A percentile compares a stretch with the other conserved stretches of the same genome.
Conservation (phyloP, 2,329 filamentous ascomycete genomes). For the Cladosporium sp. region DNA sequence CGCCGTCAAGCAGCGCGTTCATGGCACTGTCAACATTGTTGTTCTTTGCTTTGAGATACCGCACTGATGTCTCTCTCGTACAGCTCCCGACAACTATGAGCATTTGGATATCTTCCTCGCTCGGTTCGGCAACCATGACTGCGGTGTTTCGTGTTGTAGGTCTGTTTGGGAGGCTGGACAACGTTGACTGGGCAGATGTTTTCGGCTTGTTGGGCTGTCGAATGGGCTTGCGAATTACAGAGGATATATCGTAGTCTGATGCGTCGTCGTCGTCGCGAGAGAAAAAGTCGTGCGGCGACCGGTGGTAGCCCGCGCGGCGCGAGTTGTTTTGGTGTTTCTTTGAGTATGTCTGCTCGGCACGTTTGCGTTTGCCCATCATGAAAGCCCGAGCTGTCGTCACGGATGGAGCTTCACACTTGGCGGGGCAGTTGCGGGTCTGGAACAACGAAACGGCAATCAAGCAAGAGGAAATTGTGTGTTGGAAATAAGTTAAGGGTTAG, state of each 20-base stretch:
- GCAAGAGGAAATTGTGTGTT: too few relatives aligned
- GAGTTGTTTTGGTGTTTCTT: not conserved
- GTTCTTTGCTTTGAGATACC: slow-evolving; percentile 31
- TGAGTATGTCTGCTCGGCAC: slow-evolving; percentile 3
- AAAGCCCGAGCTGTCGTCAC: not conserved
- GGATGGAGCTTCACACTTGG: not conserved
- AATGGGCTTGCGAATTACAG: too few relatives aligned
- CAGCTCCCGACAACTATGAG: slow-evolving; percentile 22
- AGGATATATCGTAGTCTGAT: not conserved
- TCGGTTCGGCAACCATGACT: slow-evolving; percentile 25
- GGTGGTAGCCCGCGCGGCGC: not conserved
- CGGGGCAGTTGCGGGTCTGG: not conserved
- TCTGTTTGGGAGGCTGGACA: slow-evolving; percentile 11
- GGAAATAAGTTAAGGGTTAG: too few relatives aligned
- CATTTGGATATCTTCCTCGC: slow-evolving; percentile 20
- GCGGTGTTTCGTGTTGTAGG: slow-evolving; percentile 20
- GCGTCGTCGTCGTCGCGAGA: not conserved
- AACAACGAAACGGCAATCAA: too few relatives aligned
- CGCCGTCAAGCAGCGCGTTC: slow-evolving; percentile 28
- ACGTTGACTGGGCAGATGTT: not conserved
- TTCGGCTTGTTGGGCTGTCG: too few relatives aligned
- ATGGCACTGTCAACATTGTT: slow-evolving; percentile 26
- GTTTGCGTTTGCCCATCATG: slow-evolving; percentile 10
- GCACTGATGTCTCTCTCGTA: slow-evolving; percentile 19
- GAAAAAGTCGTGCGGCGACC: not conserved